phyloP scores from a whole-genome alignment of 2,329 filamentous ascomycete species.

The Epichloe hybrida region DNA sequence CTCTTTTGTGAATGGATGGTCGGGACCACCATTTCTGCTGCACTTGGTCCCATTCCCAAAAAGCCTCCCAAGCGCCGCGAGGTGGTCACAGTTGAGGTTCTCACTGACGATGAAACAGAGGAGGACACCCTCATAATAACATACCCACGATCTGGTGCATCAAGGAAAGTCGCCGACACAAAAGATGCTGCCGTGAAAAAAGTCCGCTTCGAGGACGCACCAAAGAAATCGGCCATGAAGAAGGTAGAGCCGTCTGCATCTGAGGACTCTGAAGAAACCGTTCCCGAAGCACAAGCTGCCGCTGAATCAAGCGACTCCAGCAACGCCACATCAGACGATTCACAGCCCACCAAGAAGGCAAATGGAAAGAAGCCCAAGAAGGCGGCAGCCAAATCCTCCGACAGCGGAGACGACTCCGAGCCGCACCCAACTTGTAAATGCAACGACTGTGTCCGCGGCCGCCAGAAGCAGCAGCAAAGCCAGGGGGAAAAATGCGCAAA shows the following conservation, averaged over 20 bases:
- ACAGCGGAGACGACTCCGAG: conserved; percentile 19
- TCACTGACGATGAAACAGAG: conserved; percentile 39
- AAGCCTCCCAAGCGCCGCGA: conserved; percentile 15
- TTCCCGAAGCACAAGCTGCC: conserved; percentile 8
- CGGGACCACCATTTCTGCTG: conserved; percentile 21
- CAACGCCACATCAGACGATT: conserved; percentile 5
- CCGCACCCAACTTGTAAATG: conserved; percentile 21
- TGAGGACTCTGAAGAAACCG: conserved; percentile 9
- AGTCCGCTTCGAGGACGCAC: conserved; percentile 28
- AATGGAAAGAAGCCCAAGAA: conserved; percentile 11
- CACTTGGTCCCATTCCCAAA: conserved; percentile 15
- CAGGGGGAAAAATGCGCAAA: conserved; percentile 4
- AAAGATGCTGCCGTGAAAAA: conserved; percentile 18
- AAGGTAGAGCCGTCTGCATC: conserved; percentile 11
- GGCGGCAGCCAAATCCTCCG: conserved; percentile 6
- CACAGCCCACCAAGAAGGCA: conserved; percentile 7
- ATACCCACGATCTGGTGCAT: conserved; percentile 28
- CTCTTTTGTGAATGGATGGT: conserved; percentile 28
- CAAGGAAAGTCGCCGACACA: neutral
- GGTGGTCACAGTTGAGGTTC: conserved; percentile 27
- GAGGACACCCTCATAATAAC: conserved; percentile 34
- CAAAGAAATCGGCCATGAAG: conserved; percentile 26
- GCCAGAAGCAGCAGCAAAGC: conserved; percentile 6
- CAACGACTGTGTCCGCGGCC: conserved; percentile 11
- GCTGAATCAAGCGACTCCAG: conserved; percentile 11